Evolutionary conservation across 495 filamentous ascomycete species (phyloP).

Genomic region (Aspergillus heteromorphus): DNA sequence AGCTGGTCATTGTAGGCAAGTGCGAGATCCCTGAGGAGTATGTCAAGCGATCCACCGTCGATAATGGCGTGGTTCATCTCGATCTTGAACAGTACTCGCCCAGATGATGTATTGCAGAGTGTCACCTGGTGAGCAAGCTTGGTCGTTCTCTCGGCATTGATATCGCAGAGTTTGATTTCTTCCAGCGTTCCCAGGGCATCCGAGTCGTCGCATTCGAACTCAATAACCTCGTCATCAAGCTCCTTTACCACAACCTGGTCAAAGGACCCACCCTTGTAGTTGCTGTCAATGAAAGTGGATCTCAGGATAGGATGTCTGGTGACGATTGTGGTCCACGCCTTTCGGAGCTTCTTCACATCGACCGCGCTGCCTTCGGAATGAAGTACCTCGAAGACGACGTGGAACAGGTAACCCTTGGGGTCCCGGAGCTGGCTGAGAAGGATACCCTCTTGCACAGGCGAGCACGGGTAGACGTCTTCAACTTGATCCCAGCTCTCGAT

Average conservation of each 20-base stretch:
- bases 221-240: slow-evolving; percentile 27
- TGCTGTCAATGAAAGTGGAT: slow-evolving; percentile 52
- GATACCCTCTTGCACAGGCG: slow-evolving; percentile 61
- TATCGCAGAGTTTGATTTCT: slow-evolving; percentile 29
- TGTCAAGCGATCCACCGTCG: slow-evolving; percentile 37
- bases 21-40: slow-evolving; percentile 38
- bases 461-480: slow-evolving; percentile 60
- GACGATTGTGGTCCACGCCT: slow-evolving; percentile 51
- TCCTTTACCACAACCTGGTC: slow-evolving; percentile 50
- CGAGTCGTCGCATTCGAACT: slow-evolving; percentile 36
- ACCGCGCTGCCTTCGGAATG: slow-evolving; percentile 22
- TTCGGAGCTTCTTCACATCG: slow-evolving; percentile 33
- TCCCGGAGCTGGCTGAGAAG: slow-evolving; percentile 57
- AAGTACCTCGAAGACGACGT: slow-evolving; percentile 41
- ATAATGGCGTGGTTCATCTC: slow-evolving; percentile 56
- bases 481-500: slow-evolving; percentile 36
- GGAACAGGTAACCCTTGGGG: slow-evolving; percentile 41
- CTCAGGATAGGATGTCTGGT: slow-evolving; percentile 49
- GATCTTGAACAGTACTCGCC: slow-evolving; percentile 41
- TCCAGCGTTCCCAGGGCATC: slow-evolving; percentile 31
- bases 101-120: slow-evolving; percentile 35
- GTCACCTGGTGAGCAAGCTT: slow-evolving; percentile 46
- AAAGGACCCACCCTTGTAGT: slow-evolving; percentile 45
- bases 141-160: slow-evolving; percentile 28
- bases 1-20: slow-evolving; percentile 41